phyloP scores from a whole-genome alignment of 2,329 filamentous ascomycete species.

The Aspergillus bombycis region DNA sequence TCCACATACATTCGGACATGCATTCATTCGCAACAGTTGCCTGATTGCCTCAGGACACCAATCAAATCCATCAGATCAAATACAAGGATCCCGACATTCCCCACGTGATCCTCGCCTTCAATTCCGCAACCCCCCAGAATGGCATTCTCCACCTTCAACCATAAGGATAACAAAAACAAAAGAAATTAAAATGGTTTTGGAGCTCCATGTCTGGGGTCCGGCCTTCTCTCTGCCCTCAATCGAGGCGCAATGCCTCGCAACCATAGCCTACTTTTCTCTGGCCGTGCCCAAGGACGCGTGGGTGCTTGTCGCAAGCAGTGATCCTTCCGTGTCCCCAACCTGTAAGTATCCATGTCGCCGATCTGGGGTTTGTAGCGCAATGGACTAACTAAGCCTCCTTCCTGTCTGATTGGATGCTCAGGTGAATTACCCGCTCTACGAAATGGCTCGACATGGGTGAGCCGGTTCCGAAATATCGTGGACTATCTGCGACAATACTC shows the following conservation, averaged over 20 bases:
- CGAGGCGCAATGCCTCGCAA: conserved; percentile 85
- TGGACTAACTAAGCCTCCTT: conserved; percentile 8
- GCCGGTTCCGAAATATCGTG: conserved; percentile 58
- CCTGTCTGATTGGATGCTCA: conserved; percentile 25
- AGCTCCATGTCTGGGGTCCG: conserved; percentile 88
- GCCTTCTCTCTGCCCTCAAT: conserved; percentile 88
- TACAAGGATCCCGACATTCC: neutral
- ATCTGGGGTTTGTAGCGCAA: neutral
- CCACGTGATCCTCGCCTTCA: conserved; percentile 16
- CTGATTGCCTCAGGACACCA: conserved; percentile 2
- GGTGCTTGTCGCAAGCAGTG: conserved; percentile 73
- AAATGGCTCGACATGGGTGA: conserved; percentile 57
- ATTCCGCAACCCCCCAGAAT: neutral
- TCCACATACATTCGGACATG: too few relatives aligned
- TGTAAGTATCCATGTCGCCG: conserved; percentile 55
- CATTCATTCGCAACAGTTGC: neutral
- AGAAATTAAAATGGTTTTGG: conserved; percentile 57
- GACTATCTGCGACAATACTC: conserved; percentile 53
- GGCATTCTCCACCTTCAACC: neutral
- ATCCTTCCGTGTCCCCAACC: conserved; percentile 70
- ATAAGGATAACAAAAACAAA: neutral
- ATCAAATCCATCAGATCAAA: conserved; percentile 3
- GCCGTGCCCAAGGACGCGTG: conserved; percentile 64
- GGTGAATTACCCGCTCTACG: conserved; percentile 62
- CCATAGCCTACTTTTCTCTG: conserved; percentile 74